phyloP scores from a whole-genome alignment of 768 basidiomycete species.

The Trametes cinnabarina region DNA sequence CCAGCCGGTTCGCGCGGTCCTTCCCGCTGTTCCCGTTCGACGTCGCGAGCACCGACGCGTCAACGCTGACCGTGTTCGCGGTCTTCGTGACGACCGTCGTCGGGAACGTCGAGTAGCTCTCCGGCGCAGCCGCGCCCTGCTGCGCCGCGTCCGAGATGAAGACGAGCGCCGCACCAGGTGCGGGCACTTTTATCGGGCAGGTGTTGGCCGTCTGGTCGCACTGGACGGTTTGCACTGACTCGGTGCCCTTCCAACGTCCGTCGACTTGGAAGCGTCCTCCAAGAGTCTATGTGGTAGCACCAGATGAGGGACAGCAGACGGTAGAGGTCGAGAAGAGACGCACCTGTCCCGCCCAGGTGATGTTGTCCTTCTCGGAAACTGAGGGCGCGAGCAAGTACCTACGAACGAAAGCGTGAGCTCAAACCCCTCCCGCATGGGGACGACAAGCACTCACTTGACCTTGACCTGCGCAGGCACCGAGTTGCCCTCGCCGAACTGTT shows the following conservation, averaged over 20 bases:
- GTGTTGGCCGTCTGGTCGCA: conserved; percentile 44
- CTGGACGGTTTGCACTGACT: conserved; percentile 33
- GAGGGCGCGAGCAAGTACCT: conserved; percentile 38
- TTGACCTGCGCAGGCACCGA: conserved; percentile 28
- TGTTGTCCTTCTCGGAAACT: conserved; percentile 43
- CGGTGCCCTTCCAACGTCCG: conserved; percentile 37
- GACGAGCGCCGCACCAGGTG: conserved; percentile 75
- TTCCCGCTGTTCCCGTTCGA: conserved; percentile 55
- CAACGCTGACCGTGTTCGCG: conserved; percentile 54
- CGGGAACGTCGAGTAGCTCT: conserved; percentile 47
- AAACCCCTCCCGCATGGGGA: not conserved
- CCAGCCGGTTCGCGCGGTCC: conserved; percentile 29
- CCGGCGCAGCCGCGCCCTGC: conserved; percentile 32
- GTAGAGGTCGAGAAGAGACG: no score
- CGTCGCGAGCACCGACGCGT: conserved; percentile 54
- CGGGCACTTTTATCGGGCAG: conserved; percentile 61
- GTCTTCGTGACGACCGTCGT: conserved; percentile 49
- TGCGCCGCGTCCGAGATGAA: conserved; percentile 54
- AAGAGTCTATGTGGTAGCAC: conserved; percentile 23
- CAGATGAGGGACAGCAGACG: not conserved
- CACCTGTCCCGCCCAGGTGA: conserved; percentile 52
- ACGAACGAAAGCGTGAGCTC: not conserved
- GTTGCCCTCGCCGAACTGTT: conserved; percentile 21
- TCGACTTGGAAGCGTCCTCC: conserved; percentile 39
- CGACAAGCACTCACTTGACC: conserved; percentile 35